phyloP scores from a whole-genome alignment of 2,329 filamentous ascomycete genomes.

The Dactylellina haptotyla region DNA sequence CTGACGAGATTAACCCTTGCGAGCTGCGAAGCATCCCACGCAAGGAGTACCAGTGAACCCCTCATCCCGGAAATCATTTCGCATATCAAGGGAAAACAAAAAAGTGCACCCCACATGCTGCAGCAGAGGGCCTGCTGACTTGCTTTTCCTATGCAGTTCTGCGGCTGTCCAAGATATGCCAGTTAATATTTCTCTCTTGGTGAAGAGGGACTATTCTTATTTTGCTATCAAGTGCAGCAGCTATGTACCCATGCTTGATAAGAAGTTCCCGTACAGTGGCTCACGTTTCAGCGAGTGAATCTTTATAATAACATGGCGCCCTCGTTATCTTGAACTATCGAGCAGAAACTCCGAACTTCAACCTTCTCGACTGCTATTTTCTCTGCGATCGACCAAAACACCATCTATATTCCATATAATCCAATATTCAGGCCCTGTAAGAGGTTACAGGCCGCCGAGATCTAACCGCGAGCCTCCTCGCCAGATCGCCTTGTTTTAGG shows the following conservation, averaged over 20 bases:
- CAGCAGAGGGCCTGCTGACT: slow-evolving; percentile 31
- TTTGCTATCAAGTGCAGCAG: slow-evolving; percentile 19
- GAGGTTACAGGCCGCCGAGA: not conserved
- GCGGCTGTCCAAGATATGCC: slow-evolving; percentile 13
- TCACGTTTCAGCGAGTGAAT: slow-evolving; percentile 5
- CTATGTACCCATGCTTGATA: slow-evolving; percentile 14
- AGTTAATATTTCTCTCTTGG: not conserved
- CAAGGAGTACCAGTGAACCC: slow-evolving; percentile 10
- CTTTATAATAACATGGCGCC: slow-evolving; percentile 27
- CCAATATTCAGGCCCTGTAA: not conserved
- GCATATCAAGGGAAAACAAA: slow-evolving; percentile 10
- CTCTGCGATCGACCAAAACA: not conserved
- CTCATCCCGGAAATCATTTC: slow-evolving; percentile 32
- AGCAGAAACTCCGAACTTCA: not conserved
- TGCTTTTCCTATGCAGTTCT: slow-evolving; percentile 29
- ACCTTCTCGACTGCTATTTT: not conserved
- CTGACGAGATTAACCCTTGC: slow-evolving; percentile 31
- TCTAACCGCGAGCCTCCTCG: not conserved
- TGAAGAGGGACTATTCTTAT: slow-evolving; percentile 2
- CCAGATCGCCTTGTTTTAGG: slow-evolving; percentile 1
- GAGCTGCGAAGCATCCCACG: slow-evolving; percentile 37
- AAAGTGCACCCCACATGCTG: slow-evolving; percentile 36
- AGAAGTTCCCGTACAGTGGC: slow-evolving; percentile 27
- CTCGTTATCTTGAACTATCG: slow-evolving; percentile 7
- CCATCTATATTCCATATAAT: not conserved